phyloP scores from a whole-genome alignment of 768 basidiomycete species.

The Tricholoma hemisulphureum region DNA sequence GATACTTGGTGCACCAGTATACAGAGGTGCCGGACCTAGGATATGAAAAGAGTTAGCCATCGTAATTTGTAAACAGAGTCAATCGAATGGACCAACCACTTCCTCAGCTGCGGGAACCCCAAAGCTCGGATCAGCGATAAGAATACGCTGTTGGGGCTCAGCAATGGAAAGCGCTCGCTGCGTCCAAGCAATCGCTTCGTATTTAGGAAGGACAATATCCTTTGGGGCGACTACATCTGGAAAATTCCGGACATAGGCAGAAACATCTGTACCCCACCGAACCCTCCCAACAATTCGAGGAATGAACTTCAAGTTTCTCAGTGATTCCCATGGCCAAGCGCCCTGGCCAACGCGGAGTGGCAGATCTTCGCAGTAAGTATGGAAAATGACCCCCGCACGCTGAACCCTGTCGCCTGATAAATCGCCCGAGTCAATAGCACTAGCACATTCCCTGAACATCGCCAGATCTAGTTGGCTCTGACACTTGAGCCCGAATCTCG shows the following conservation, averaged over 20 bases:
- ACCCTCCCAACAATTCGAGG: slow-evolving; percentile 26
- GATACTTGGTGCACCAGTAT: slow-evolving; percentile 31
- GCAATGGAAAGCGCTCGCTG: slow-evolving; percentile 38
- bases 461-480: slow-evolving; percentile 27
- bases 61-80: neutral
- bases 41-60: neutral
- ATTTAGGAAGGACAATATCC: slow-evolving; percentile 36
- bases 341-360: slow-evolving; percentile 26
- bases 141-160: slow-evolving; percentile 30
- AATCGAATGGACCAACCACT: slow-evolving; percentile 37
- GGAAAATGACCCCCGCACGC: slow-evolving; percentile 33
- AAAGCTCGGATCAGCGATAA: slow-evolving; percentile 34
- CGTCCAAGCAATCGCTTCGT: slow-evolving; percentile 47
- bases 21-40: slow-evolving; percentile 42
- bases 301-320: slow-evolving; percentile 40
- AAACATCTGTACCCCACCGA: slow-evolving; percentile 14
- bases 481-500: slow-evolving; percentile 29
- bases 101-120: slow-evolving; percentile 40
- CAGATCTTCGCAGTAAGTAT: slow-evolving; percentile 32
- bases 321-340: slow-evolving; percentile 23
- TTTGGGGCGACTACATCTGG: slow-evolving; percentile 36
- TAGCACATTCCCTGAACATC: slow-evolving; percentile 37
- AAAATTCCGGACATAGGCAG: slow-evolving; percentile 25
- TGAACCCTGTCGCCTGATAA: slow-evolving; percentile 8
- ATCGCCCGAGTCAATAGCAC: slow-evolving; percentile 26